These are phyloP conservation scores for Diospyros lotus DNA, from an alignment of 148 eudicot species.

Conservation along the genomic window DNA sequence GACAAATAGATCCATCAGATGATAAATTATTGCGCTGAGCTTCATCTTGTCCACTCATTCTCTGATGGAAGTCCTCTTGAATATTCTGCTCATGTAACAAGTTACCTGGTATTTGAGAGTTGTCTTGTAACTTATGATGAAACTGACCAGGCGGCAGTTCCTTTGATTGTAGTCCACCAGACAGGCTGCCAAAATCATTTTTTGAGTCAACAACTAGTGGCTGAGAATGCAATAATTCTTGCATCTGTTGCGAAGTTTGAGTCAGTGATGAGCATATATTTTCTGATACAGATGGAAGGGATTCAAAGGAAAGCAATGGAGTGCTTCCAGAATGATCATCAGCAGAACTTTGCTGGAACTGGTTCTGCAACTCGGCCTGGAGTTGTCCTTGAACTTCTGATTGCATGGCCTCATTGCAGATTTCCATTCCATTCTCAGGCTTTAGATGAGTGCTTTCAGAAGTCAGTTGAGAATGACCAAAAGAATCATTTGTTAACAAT, in stretches of 20 bases:
- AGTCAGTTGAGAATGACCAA: constrained; percentile 40
- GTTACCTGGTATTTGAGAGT: constrained; percentile 35
- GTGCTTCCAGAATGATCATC: constrained; percentile 40
- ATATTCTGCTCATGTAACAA: constrained; percentile 42
- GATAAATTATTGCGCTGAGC: constrained; percentile 66
- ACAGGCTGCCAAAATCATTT: constrained; percentile 43
- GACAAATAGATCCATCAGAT: constrained; percentile 45
- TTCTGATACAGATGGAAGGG: constrained; percentile 42
- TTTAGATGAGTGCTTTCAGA: constrained; percentile 39
- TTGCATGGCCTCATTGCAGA: constrained; percentile 37
- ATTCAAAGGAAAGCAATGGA: constrained; percentile 34
- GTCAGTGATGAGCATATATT: constrained; percentile 36
- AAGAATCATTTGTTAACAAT: constrained; percentile 38
- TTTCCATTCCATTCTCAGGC: constrained; percentile 40
- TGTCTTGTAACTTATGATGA: constrained; percentile 46
- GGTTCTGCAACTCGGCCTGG: constrained; percentile 47
- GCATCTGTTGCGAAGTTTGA: constrained; percentile 50
- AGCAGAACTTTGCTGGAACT: constrained; percentile 36
- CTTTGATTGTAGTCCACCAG: constrained; percentile 48
- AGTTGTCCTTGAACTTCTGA: constrained; percentile 47
- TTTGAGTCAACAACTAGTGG: constrained; percentile 41
- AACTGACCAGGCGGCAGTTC: constrained; percentile 42
- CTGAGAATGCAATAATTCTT: constrained; percentile 34
- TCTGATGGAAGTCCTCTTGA: constrained; percentile 62
- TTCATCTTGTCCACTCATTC: constrained; percentile 58